These are phyloP conservation scores for Aspergillus ustus DNA, from an alignment of 2,329 filamentous ascomycete genomes.

Conservation along the genomic window DNA sequence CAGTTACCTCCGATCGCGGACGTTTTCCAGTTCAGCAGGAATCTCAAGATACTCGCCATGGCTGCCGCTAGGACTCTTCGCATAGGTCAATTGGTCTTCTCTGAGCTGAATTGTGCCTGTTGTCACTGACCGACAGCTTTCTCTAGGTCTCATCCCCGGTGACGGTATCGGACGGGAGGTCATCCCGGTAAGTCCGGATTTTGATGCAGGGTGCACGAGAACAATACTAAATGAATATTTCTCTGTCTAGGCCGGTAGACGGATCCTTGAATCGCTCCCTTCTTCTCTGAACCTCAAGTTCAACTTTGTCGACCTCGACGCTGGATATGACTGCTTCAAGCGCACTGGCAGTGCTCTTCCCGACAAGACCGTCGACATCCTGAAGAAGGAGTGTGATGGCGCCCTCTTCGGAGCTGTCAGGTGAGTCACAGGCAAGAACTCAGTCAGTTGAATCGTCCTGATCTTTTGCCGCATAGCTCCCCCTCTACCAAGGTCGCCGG, in stretches of 20 bases:
- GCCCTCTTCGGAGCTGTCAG: conserved; percentile 95
- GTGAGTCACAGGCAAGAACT: conserved; percentile 35
- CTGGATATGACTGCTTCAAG: conserved; percentile 93
- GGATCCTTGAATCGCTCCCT: conserved; percentile 89
- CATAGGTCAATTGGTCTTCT: conserved; percentile 60
- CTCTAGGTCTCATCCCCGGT: conserved; percentile 86
- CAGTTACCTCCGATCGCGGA: conserved; percentile 38
- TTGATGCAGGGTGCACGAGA: background rate
- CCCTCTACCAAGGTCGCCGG: conserved; percentile 87
- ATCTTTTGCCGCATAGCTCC: conserved; percentile 57
- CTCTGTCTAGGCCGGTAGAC: conserved; percentile 68
- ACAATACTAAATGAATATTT: conserved; percentile 21
- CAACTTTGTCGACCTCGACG: conserved; percentile 89
- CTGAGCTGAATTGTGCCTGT: background rate
- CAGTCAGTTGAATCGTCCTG: background rate
- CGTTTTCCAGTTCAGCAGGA: conserved; percentile 15
- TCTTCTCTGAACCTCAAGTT: conserved; percentile 91
- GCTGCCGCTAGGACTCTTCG: conserved; percentile 66
- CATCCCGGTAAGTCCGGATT: conserved; percentile 67
- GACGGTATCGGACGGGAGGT: conserved; percentile 99
- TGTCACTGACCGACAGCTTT: conserved; percentile 22
- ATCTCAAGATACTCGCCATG: conserved; percentile 32
- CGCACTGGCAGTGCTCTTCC: conserved; percentile 85
- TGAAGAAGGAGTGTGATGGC: conserved; percentile 90
- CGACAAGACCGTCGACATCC: conserved; percentile 84